Percentiles rank a stretch among this genome's conserved stretches.
Evolutionary conservation across 208 protist species (phyloP).

Genomic region (Jaenimonas drosophilae): DNA sequence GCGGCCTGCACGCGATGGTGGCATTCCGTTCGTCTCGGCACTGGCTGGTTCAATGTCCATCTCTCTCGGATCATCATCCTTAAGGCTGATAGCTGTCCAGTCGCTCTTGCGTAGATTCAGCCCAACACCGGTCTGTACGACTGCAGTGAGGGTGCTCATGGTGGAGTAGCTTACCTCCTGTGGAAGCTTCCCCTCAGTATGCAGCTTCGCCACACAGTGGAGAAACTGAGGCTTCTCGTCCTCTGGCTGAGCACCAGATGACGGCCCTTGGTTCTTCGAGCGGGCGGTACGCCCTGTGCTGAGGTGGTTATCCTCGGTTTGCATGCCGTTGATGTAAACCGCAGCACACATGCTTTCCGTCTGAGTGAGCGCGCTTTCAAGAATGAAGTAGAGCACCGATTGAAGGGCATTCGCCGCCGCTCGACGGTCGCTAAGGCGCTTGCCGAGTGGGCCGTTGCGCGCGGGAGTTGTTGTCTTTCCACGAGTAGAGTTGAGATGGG

Average conservation of each 20-base stretch:
- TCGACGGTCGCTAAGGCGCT: constrained; percentile 8
- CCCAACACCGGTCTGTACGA: constrained; percentile 41
- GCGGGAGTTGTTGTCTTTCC: no score
- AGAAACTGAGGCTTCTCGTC: constrained; percentile 19
- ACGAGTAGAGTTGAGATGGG: not conserved
- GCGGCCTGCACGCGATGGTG: no score
- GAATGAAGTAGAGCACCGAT: constrained; percentile 49
- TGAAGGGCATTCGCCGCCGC: constrained; percentile 29
- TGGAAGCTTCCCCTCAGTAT: constrained; percentile 30
- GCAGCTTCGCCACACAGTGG: constrained; percentile 43
- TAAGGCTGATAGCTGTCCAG: not conserved
- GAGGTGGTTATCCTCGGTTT: not conserved
- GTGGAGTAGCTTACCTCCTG: constrained; percentile 37
- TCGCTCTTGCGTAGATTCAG: constrained; percentile 39
- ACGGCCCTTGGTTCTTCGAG: not conserved
- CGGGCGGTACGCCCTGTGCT: not conserved
- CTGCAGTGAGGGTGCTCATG: constrained; percentile 39
- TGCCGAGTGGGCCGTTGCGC: constrained; percentile 1
- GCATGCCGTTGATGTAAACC: constrained; percentile 34
- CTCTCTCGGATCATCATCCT: not conserved
- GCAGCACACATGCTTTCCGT: constrained; percentile 39
- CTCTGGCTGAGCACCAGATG: not conserved
- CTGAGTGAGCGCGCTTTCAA: constrained; percentile 39
- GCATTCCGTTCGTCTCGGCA: not conserved
- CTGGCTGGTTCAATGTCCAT: constrained; percentile 1